Base-by-base conservation (phyloP, 768 basidiomycete species). In the Hydnomerulius pinastri region DNA sequence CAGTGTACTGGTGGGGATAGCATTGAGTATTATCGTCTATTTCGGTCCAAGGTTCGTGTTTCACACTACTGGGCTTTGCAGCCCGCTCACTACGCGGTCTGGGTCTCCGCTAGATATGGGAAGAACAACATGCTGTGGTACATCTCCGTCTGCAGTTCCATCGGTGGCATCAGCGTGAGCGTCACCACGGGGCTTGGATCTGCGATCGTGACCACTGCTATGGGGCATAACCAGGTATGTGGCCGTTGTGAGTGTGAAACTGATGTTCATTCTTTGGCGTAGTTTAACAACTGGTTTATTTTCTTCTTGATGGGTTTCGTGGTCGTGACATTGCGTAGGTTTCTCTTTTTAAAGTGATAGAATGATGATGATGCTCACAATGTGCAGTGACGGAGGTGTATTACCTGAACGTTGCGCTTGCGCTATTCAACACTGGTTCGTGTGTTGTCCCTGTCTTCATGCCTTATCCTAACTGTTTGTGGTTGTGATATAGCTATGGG, bases 101-200 rank as follows among this genome's bases (percentile, higher is more conserved):
- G 12, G 5, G 11, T 17, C 20, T 35, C 18, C 23, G 41, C 51
- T 42, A 83, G 86, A 63, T 91, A 89, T 64, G 95, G 96, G 43
- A 92, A 87, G 71, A 83, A 84, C 71, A 90, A 83, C 63, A 97
- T 98, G 96, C 69, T 98, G 45, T 92, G 90, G 90, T 92, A 96
- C 68, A 95, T 98, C 56, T 75, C 79, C 35, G 90, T 99, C 38
- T 99, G 97, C 71, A 92, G 88, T 55, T 86, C 98, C 80, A 98
- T 99, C 63, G 97, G 97, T 15, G 97, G 97, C 0, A 86, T 96
- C 41, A 90, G 87, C 50, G 92, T 96, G 57, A 92, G 89, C 59
- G 95, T 96, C 47, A 96, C 95, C 12, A 94, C 92, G 27, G 96
- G 97, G 28, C 79, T 98, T 30, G 94, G 97, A 38, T 77, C 91